A percentile compares a stretch with the other conserved stretches of the same genome.
Conservation (phyloP, 1,139 yeast genomes). For the Taphrina flavorubra region DNA sequence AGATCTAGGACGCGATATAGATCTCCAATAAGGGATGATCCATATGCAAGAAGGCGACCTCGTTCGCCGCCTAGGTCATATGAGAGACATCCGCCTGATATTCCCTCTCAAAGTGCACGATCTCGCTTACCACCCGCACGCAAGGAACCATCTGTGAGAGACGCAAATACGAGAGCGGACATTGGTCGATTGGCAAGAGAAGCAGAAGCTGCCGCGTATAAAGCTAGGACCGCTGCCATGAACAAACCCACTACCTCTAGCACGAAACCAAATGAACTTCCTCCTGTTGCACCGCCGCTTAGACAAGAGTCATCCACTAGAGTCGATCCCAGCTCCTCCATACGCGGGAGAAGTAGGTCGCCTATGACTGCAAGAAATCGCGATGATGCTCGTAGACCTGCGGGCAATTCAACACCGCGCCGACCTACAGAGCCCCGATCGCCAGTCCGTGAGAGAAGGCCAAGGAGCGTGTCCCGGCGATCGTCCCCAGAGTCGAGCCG, state of each 20-base stretch:
- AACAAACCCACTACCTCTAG: not conserved
- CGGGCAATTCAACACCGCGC: not conserved
- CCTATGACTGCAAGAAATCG: not conserved
- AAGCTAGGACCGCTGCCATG: constrained; percentile 24
- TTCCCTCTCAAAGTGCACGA: not conserved
- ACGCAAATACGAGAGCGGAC: constrained; percentile 34
- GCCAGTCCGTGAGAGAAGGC: constrained; percentile 1
- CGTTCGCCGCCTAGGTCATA: not conserved
- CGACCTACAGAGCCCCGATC: not conserved
- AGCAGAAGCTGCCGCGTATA: constrained; percentile 37
- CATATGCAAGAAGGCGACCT: constrained; percentile 1
- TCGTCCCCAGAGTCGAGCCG: not conserved
- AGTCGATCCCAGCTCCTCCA: not conserved
- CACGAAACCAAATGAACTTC: not conserved
- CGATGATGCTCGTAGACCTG: not conserved
- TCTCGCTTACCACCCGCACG: not conserved
- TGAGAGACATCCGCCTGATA: not conserved
- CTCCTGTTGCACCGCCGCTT: not conserved
- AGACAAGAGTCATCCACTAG: not conserved
- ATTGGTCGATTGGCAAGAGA: constrained; percentile 35
- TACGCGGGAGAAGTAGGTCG: not conserved
- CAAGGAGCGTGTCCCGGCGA: not conserved
- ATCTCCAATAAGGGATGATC: not conserved
- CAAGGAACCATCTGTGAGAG: constrained; percentile 34
- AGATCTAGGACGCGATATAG: not conserved